Evolutionary conservation across 2,329 filamentous ascomycete species (phyloP).

Genomic region (Fusarium citri): DNA sequence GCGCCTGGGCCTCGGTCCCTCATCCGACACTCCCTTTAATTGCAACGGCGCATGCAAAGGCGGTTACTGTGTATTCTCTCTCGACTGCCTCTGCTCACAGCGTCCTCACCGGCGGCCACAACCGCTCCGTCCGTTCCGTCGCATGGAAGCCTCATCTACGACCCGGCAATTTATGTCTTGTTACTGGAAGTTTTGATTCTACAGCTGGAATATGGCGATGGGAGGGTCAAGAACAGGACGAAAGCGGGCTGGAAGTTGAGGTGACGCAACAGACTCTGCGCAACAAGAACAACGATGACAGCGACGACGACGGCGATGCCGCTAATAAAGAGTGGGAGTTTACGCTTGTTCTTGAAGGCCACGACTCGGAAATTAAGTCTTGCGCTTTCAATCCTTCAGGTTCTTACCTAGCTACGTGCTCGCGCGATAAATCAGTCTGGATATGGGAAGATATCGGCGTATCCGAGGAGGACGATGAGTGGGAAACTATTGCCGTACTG

Average conservation of each 20-base stretch:
- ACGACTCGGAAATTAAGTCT: constrained; percentile 92
- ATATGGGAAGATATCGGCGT: constrained; percentile 93
- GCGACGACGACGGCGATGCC: constrained; percentile 57
- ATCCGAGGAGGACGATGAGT: constrained; percentile 86
- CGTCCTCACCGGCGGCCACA: constrained; percentile 86
- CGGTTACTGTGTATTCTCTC: constrained; percentile 90
- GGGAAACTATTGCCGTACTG: constrained; percentile 94
- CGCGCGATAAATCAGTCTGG: constrained; percentile 94
- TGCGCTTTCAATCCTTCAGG: constrained; percentile 80
- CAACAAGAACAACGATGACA: constrained; percentile 37
- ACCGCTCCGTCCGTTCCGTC: constrained; percentile 84
- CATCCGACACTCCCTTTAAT: constrained; percentile 90
- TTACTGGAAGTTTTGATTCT: constrained; percentile 93
- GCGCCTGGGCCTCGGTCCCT: constrained; percentile 86
- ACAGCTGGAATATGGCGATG: constrained; percentile 87
- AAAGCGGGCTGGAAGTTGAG: constrained; percentile 57
- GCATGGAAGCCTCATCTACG: constrained; percentile 84
- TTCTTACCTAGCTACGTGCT: constrained; percentile 87
- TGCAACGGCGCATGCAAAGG: constrained; percentile 88
- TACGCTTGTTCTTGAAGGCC: constrained; percentile 90
- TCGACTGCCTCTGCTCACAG: constrained; percentile 82
- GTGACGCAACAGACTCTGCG: constrained; percentile 48
- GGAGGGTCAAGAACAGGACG: constrained; percentile 59
- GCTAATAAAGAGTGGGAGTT: constrained; percentile 91
- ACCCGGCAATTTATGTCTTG: constrained; percentile 77